Percentiles rank a stretch among this genome's conserved stretches.
These are phyloP conservation scores for Ogataea parapolymorpha DNA, from an alignment of 805 yeast genomes.

Conservation along the genomic window DNA sequence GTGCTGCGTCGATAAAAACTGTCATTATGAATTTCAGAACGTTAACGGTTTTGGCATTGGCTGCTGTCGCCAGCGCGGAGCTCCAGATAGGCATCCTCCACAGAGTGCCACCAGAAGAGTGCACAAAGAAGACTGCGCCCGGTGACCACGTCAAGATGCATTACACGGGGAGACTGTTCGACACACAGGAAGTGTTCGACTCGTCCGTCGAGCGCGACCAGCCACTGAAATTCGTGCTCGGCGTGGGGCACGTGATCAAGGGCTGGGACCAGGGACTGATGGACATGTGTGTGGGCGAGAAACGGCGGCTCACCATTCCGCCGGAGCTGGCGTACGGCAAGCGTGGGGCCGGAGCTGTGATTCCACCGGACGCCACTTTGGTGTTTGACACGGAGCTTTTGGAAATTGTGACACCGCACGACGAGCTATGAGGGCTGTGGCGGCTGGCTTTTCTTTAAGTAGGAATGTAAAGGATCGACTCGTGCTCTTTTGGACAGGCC, in stretches of 20 bases:
- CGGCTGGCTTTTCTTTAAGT: slow-evolving; percentile 2
- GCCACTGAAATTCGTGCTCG: slow-evolving; percentile 73
- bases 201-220: slow-evolving; percentile 58
- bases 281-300: slow-evolving; percentile 87
- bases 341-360: slow-evolving; percentile 62
- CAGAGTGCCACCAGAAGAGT: slow-evolving; percentile 47
- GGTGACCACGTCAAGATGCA: slow-evolving; percentile 78
- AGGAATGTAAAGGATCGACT: slow-evolving; percentile 21
- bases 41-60: slow-evolving; percentile 2
- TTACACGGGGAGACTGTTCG: slow-evolving; percentile 67
- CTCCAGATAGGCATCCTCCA: slow-evolving; percentile 41
- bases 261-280: slow-evolving; percentile 91
- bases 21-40: slow-evolving; percentile 1
- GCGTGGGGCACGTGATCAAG: slow-evolving; percentile 72
- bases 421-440: slow-evolving; percentile 21
- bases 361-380: slow-evolving; percentile 76
- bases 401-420: slow-evolving; percentile 35
- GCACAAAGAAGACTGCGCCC: slow-evolving; percentile 51
- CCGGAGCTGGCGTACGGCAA: slow-evolving; percentile 75
- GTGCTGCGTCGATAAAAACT: not conserved
- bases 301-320: slow-evolving; percentile 77
- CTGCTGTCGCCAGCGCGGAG: slow-evolving; percentile 1
- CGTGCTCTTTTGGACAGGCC: slow-evolving; percentile 18
- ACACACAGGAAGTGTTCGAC: slow-evolving; percentile 68
- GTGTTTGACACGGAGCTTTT: slow-evolving; percentile 64